These are phyloP conservation scores for Boletus pseudo-olivaceus DNA, from an alignment of 768 basidiomycete species.

Conservation along the genomic window DNA sequence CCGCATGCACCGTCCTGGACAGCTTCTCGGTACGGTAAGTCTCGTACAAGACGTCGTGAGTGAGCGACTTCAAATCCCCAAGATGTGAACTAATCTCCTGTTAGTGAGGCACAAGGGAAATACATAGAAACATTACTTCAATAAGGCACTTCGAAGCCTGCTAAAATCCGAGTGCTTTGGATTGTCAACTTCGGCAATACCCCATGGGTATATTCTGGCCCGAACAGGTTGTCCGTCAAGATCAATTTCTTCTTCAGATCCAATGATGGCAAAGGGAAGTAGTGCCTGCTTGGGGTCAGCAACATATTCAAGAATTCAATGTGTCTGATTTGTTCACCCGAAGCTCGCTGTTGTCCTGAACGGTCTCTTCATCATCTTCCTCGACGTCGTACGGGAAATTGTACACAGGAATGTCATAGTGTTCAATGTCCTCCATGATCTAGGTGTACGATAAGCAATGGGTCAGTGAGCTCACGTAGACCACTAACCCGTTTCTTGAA, in stretches of 20 bases:
- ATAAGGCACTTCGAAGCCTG: slow-evolving; percentile 83
- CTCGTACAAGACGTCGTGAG: slow-evolving; percentile 92
- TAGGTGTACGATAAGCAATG: slow-evolving; percentile 30
- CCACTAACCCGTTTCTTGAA: slow-evolving; percentile 88
- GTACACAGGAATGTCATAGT: slow-evolving; percentile 97
- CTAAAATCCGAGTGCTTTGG: slow-evolving; percentile 99
- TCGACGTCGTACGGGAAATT: slow-evolving; percentile 99
- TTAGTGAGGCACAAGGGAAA: slow-evolving; percentile 8
- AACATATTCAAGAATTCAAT: slow-evolving; percentile 2
- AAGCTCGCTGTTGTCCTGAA: slow-evolving; percentile 95
- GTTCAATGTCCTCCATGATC: slow-evolving; percentile 99
- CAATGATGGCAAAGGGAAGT: slow-evolving; percentile 95
- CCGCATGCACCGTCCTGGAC: slow-evolving; percentile 81
- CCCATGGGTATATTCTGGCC: slow-evolving; percentile 97
- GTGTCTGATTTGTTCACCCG: slow-evolving; percentile 49
- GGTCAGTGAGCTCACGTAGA: not conserved
- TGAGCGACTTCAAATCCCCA: slow-evolving; percentile 90
- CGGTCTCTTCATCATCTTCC: slow-evolving; percentile 98
- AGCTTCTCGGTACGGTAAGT: slow-evolving; percentile 98
- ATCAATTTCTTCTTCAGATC: slow-evolving; percentile 95
- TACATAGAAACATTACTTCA: slow-evolving; percentile 56
- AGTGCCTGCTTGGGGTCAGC: slow-evolving; percentile 52
- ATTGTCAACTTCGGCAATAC: slow-evolving; percentile 97
- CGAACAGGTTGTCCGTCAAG: slow-evolving; percentile 88
- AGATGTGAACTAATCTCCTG: slow-evolving; percentile 71